Percentiles rank a stretch among this genome's conserved stretches.
These are phyloP conservation scores for Lichtheimia ornata DNA, from an alignment of 371 early-diverging fungal species.

Conservation along the genomic window DNA sequence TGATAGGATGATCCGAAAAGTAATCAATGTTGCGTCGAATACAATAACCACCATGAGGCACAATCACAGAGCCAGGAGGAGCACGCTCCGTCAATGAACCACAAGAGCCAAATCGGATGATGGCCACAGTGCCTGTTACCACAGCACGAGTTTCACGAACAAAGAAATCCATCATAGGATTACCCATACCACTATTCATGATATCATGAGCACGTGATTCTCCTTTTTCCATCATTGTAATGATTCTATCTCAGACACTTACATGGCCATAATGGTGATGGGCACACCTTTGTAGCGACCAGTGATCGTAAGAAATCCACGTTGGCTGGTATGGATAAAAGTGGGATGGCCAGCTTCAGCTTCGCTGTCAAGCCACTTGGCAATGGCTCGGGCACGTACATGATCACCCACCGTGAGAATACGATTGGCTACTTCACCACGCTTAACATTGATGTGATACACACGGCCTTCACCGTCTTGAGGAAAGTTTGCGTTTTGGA, in stretches of 20 bases:
- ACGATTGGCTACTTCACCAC: conserved; percentile 87
- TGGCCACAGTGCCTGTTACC: conserved; percentile 79
- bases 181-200: conserved; percentile 65
- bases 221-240: not conserved
- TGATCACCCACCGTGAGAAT: conserved; percentile 94
- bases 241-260: conserved; percentile 13
- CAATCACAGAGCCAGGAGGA: conserved; percentile 71
- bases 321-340: conserved; percentile 67
- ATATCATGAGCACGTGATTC: not conserved
- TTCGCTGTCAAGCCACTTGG: conserved; percentile 60
- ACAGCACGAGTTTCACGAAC: conserved; percentile 89
- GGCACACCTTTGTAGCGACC: conserved; percentile 82
- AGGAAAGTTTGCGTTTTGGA: conserved; percentile 85
- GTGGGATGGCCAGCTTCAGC: conserved; percentile 52
- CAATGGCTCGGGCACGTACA: conserved; percentile 72
- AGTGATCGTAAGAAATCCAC: conserved; percentile 92
- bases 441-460: conserved; percentile 84
- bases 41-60: conserved; percentile 73
- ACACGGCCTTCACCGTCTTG: conserved; percentile 78
- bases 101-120: conserved; percentile 91
- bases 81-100: conserved; percentile 72
- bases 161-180: conserved; percentile 93
- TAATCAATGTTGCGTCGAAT: conserved; percentile 81
- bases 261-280: conserved; percentile 87
- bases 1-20: conserved; percentile 51